Base-by-base conservation (phyloP, 2,329 filamentous ascomycete genomes). In the Penicillium sp. region DNA sequence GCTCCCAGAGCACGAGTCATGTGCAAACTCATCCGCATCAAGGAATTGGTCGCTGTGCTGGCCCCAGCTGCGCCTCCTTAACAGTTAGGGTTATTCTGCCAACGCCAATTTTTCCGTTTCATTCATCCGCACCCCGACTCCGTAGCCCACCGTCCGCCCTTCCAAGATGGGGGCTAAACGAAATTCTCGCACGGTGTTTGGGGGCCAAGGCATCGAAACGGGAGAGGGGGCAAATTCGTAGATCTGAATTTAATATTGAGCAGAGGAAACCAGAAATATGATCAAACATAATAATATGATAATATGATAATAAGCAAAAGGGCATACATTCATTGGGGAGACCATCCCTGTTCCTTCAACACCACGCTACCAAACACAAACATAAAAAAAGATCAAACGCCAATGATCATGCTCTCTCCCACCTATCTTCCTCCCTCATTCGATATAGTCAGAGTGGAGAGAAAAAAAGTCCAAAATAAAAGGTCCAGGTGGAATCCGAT, bases 361-460 rank as follows among this genome's bases (percentile, higher is more conserved):
- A 47, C 48, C 53, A 52, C 43, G 49, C 48, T 55, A 55, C 43
- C 34, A 54, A 54, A 34, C 34, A 16, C 18, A 16, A 24, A 31
- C 24, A 27, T 6, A 27, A 27, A 27, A 5, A 27, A 27, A 47
- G 39, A 40, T 18, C 24, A 21, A 55, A 57, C 55, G 32, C 47
- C 52, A 49, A 24, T 32, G 29, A 50, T 31, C 42, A 57, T 57
- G 55, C 47, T 50, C 49, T 58, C 43, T 54, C 24, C 8, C 24
- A 27, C 24, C 24, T 27, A 6, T 27, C 24, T 27, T 27, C 24
- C 24, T 8, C 42, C 45, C 55, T 47, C 53, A 54, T 51, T 43
- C 53, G 43, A 45, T 40, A 43, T 36, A 52, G 24, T 36, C 36
- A 13, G 43, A 47, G 34, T 39, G 46, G 46, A 38, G 10, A 38